Evolutionary conservation across 2,329 filamentous ascomycete genomes (phyloP), one percentile per base, ranked within the genome.

Genomic region (Aspergillus intermedius): DNA sequence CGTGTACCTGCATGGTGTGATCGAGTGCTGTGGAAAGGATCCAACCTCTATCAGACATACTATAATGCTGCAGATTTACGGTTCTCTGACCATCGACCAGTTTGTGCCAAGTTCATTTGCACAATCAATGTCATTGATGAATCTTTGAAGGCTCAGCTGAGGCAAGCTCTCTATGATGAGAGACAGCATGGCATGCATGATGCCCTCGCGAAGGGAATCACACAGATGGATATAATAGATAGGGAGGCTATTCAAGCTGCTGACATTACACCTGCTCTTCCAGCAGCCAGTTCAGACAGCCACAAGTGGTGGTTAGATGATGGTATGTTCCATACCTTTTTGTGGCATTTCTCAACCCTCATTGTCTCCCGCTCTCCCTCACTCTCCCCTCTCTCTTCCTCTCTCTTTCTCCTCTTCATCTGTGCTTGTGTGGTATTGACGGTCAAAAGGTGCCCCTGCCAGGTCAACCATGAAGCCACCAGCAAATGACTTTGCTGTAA

Each of bases 1-100:
- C 84, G 93, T 13, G 96, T 97, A 53, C 93, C 93, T 2, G 93
- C 93, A 0, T 98, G 93, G 93, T 96, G 91, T 52, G 93, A 98
- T 68, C 87, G 93, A 34, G 87, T 98, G 42, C 73, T 98, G 7
- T 85, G 88, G 50, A 94, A 91, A 71, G 93, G 93, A 6, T 74
- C 80, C 51, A 91, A 89, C 57, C 78, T 98, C 32, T 83, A 84
- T 39, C 93, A 97, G 65, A 75, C 87, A 9, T 79, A 87, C 28
- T 98, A 98, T 68, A 81, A 88, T 60, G 85, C 81, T 46, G 90
- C 91, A 3, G 84, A 88, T 25, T 75, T 98, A 32, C 81, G 79
- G 10, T 95, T 97, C 65, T 98, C 93, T 0, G 93, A 98, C 63
- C 93, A 98, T 67, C 81, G 91, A n/a, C 93, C 93, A 2, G 91